Base-by-base conservation (phyloP, 2,329 filamentous ascomycete species). In the Fusarium sp. region DNA sequence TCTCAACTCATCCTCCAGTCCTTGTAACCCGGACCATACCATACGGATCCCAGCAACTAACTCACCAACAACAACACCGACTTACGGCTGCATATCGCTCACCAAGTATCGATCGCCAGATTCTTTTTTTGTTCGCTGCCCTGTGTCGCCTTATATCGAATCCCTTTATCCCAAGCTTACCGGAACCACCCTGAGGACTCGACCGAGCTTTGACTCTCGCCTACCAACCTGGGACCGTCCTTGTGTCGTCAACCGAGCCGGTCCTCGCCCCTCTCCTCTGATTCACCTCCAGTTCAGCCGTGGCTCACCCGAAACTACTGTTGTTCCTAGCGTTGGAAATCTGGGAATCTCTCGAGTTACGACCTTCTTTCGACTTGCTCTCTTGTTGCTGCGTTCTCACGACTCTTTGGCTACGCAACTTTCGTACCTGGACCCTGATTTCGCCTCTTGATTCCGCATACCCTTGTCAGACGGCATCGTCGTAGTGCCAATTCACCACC, bases 1-100 rank as follows among this genome's bases (percentile, higher is more conserved):
- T 62, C 73, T 58, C 61, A 74, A 61, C 38, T 69, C 59, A 73
- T 60, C 66, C 67, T 67, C 67, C 63, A 47, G 43, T 68, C 59
- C 58, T 70, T 68, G 61, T 68, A 65, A 64, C 67, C 52, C 60
- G 65, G 43, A 74, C 56, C 65, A 54, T 37, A 60, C 61, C 65
- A 54, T 37, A 60, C 62, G 68, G 50, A 70, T 61, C 68, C 67
- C 54, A 52, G 52, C 64, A 68, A 74, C 61, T 61, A 68, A 74
- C 61, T 61, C 57, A 35, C 37, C 64, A 52, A 20, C 47, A 52
- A 32, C 27, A 78, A 67, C 58, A 70, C 70, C 66, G 52, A 76
- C 27, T 69, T 75, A 72, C 75, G 57, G 56, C 71, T 75, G 38
- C 71, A 77, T 78, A 74, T 73, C 69, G 66, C 74, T 76, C 76